Evolutionary conservation across 1,284 basidiomycete species (phyloP).

Genomic region (Ganoderma meredithae): DNA sequence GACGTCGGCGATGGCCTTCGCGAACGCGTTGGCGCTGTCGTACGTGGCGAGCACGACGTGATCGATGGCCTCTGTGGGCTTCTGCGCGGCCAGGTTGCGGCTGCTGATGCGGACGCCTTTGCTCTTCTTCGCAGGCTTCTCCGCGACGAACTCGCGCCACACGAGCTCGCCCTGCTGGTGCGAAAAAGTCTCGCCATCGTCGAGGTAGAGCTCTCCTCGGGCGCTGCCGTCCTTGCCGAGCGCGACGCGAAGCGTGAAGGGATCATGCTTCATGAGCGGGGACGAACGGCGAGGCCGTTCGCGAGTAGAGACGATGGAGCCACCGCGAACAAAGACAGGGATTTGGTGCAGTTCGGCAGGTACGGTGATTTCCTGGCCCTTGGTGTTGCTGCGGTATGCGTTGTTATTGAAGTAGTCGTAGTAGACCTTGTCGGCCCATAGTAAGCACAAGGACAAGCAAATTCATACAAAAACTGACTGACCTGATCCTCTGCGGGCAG

Average conservation of each 20-base stretch:
- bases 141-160: conserved; percentile 80
- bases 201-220: conserved; percentile 89
- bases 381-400: conserved; percentile 69
- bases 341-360: conserved; percentile 81
- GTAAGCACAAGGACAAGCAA: background rate
- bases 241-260: conserved; percentile 91
- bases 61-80: conserved; percentile 57
- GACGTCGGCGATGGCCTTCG: conserved; percentile 70
- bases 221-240: conserved; percentile 74
- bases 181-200: conserved; percentile 90
- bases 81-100: conserved; percentile 57
- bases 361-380: conserved; percentile 75
- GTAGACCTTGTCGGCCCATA: conserved; percentile 67
- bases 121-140: conserved; percentile 47
- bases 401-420: conserved; percentile 90
- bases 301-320: conserved; percentile 87
- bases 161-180: conserved; percentile 84
- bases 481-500: conserved; percentile 85
- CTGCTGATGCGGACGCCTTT: conserved; percentile 60
- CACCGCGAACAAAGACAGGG: conserved; percentile 92
- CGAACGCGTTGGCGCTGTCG: conserved; percentile 70
- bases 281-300: conserved; percentile 90
- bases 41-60: conserved; percentile 57
- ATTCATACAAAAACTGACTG: conserved; percentile 24
- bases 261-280: conserved; percentile 89